Percentiles rank a stretch among this genome's conserved stretches.
Evolutionary conservation across 1,139 yeast species (phyloP).

Genomic region (Suhomyces panamericanus): DNA sequence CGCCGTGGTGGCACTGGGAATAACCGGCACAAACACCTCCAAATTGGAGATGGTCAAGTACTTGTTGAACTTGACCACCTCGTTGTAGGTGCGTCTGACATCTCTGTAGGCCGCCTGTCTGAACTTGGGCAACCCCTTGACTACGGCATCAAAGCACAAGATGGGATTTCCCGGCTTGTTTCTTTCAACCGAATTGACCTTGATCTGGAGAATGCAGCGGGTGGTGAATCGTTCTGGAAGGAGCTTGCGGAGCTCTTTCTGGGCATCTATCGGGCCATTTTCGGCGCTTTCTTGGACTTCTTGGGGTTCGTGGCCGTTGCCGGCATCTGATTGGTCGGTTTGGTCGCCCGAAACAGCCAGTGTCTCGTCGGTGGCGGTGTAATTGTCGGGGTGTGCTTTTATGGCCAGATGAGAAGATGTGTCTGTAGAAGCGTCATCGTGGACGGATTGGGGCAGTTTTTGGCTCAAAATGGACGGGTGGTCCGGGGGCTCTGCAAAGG

Average conservation of each 20-base stretch:
- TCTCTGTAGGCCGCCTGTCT: constrained; percentile 72
- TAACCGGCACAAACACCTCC: constrained; percentile 90
- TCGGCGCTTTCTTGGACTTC: not conserved
- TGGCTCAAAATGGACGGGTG: not conserved
- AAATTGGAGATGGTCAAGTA: constrained; percentile 79
- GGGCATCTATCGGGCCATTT: constrained; percentile 16
- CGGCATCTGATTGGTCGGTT: not conserved
- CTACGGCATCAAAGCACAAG: constrained; percentile 41
- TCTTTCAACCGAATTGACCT: constrained; percentile 36
- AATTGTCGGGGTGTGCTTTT: not conserved
- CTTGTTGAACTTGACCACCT: constrained; percentile 72
- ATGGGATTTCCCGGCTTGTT: constrained; percentile 48
- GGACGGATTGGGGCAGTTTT: not conserved
- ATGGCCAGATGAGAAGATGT: not conserved
- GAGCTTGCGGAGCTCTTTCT: constrained; percentile 42
- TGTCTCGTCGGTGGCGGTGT: not conserved
- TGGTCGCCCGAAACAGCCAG: constrained; percentile 4
- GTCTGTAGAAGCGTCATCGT: not conserved
- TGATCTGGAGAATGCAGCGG: constrained; percentile 33
- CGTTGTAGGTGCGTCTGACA: constrained; percentile 78
- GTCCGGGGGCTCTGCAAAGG: constrained; percentile 46
- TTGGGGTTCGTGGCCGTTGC: not conserved
- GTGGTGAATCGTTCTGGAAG: constrained; percentile 53
- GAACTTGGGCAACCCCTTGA: constrained; percentile 65
- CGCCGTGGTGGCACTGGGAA: constrained; percentile 73